Evolutionary conservation across 1,139 yeast species (phyloP), one percentile per base, ranked within the genome.

Genomic region (Keqinozyma sinolaborantium): DNA sequence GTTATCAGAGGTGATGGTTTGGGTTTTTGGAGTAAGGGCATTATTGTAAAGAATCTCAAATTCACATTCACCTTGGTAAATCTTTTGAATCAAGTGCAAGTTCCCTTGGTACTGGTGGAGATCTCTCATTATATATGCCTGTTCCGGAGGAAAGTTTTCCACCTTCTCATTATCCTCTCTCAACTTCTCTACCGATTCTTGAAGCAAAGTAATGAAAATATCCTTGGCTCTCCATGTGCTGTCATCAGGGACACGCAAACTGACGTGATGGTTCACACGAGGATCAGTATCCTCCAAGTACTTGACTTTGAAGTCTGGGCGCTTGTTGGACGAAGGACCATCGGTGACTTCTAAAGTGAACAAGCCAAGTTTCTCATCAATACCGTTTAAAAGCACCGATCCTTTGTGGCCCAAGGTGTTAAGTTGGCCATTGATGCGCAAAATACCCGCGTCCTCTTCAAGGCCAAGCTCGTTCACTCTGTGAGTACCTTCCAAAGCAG

Each of bases 221-320:
- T 87, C 96, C 38, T 73, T 73, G 2, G 95, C 95, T 49, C 71
- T 71, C 97, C 97, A 90, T 5, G 77, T 69, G 39, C 79, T 71
- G 26, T 75, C 86, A 47, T 73, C 77, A 0, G 96, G 95, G 3
- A 86, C 81, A 14, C 62, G 65, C 42, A 90, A 60, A 15, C 92
- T 77, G 23, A 79, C 49, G 51, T 86, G 85, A 42, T 83, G 86
- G 0, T 85, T 62, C 31, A 60, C 66, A 0, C 64, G 48, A 4
- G 86, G 79, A 49, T 81, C 78, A 12, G 70, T 48, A 12, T 63
- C 67, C 0, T 64, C 56, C 14, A 62, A 59, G 3, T 57, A 49
- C 29, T 65, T 39, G 1, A 41, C 44, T 1, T 48, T 46, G 9
- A 56, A 45, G 9, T 40, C 38, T 2, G 74, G 76, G 34, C 71